Base-by-base conservation (phyloP, 2,329 filamentous ascomycete species). In the Ilyonectria sp. region DNA sequence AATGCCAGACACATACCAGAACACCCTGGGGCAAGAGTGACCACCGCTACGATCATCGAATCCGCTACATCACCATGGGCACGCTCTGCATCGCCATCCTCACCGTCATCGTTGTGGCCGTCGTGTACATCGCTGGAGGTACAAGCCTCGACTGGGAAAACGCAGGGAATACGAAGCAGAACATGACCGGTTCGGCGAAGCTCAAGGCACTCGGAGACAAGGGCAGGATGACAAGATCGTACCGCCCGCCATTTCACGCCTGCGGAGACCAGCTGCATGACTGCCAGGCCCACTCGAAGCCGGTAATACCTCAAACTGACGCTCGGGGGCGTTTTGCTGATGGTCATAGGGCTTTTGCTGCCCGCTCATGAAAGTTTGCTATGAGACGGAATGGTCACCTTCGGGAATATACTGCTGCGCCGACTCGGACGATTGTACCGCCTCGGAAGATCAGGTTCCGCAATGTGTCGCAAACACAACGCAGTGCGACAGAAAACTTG, bases 1-100 rank as follows among this genome's bases (percentile, higher is more conserved):
- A 79, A 67, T 79, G 77, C 52, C 75, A 69, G 58, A 58, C 76
- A 5, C 77, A 79, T 63, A 79, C 77, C 19, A 76, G 76, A 47
- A 78, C 65, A 6, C 74, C 75, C 19, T 79, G 77, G 76, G 75
- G 76, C 4, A 57, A 50, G 29, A 62, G 59, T 23, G 46, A 68
- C 17, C 77, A 78, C 52, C 70, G 68, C 29, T 75, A 73, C 71
- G 63, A 77, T 54, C 63, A 71, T 35, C 73, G 72, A 35, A 53
- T 78, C 11, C 75, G 77, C 43, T 75, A 76, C 56, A 21, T 73
- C 26, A 46, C 68, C 46, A 78, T 79, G 69, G 74, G 66, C 11
- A 23, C 73, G 13, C 68, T 79, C 19, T 65, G 71, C 47, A 23
- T 70, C 47, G 40, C 65, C 33, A 68, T 78, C 47, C 37, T 77